Evolutionary conservation across 768 basidiomycete species (phyloP), one percentile per base, ranked within the genome.

Genomic region (Butyriboletus loyo): DNA sequence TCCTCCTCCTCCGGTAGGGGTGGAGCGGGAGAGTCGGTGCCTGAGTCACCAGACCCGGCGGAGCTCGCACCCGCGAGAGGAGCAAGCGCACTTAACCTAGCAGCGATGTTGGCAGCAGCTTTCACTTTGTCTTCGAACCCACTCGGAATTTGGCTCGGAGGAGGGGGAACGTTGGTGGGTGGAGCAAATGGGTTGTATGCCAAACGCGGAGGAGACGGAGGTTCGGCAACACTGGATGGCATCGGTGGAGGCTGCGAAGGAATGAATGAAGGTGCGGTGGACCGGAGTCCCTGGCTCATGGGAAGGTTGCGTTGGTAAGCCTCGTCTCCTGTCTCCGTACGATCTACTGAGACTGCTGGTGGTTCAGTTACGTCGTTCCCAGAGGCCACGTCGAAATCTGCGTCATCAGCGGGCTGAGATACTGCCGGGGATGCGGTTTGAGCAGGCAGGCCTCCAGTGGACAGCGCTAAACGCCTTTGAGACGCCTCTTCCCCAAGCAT

Each of bases 81-180:
- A 28, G 72, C 82, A 22, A 89, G 69, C 8, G 86, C 83, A 35
- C 80, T 73, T 19, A 92, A 74, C 54, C 76, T 83, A 0, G 91
- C 91, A 19, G 91, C 92, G 50, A 94, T 88, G 11, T 84, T 89
- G 5, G 88, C 89, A 0, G 91, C 92, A 10, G 84, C 82, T 54
- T 88, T 87, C 1, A 83, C 79, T 56, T 76, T 84, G 17, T 85
- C 89, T 52, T 90, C 84, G 15, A 89, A 73, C 1, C 74, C 71
- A 22, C 49, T 68, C 4, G 71, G 67, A 25, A 75, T 56, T 17
- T 70, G 72, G 2, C 77, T 76, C 0, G 84, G 78, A 1, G 86
- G 83, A 1, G 83, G 84, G 0, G 83, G 83, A 5, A 82, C 77
- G 7, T 81, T 77, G 19, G 81, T 61, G 5, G 82, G 78, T 3